Evolutionary conservation across 2,329 filamentous ascomycete species (phyloP).

Genomic region (Paramyrothecium roridum): DNA sequence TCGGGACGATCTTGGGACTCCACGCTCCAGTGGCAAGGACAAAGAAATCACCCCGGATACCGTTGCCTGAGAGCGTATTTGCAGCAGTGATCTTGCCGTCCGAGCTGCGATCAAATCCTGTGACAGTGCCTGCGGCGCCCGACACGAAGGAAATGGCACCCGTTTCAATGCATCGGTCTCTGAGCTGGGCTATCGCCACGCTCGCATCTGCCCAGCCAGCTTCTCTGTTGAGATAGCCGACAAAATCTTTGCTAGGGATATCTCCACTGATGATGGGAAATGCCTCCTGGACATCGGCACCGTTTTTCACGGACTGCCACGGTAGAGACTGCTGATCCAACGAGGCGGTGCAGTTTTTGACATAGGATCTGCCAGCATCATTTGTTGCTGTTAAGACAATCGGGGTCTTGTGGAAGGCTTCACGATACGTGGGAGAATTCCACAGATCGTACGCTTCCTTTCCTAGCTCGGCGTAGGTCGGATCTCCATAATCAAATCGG

Average conservation of each 20-base stretch:
- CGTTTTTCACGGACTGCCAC: constrained; percentile 4
- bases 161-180: constrained; percentile 11
- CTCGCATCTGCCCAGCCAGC: constrained; percentile 14
- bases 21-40: constrained; percentile 12
- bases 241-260: constrained; percentile 8
- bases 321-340: constrained; percentile 6
- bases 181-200: constrained; percentile 11
- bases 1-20: constrained; percentile 4
- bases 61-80: constrained; percentile 1
- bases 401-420: constrained; percentile 6
- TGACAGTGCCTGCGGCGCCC: constrained; percentile 9
- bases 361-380: constrained; percentile 9
- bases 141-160: constrained; percentile 10
- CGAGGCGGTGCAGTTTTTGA: constrained; percentile 10
- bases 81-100: constrained; percentile 1
- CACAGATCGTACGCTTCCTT: constrained; percentile 12
- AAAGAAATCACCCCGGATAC: constrained; percentile 7
- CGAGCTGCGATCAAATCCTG: constrained; percentile 3
- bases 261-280: constrained; percentile 7
- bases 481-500: constrained; percentile 57
- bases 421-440: constrained; percentile 10
- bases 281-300: neutral
- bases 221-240: constrained; percentile 9
- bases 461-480: constrained; percentile 57
- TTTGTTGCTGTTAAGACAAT: constrained; percentile 1